These are phyloP conservation scores for Tubosaeta sp. DNA, from an alignment of 768 basidiomycete species.

Conservation along the genomic window DNA sequence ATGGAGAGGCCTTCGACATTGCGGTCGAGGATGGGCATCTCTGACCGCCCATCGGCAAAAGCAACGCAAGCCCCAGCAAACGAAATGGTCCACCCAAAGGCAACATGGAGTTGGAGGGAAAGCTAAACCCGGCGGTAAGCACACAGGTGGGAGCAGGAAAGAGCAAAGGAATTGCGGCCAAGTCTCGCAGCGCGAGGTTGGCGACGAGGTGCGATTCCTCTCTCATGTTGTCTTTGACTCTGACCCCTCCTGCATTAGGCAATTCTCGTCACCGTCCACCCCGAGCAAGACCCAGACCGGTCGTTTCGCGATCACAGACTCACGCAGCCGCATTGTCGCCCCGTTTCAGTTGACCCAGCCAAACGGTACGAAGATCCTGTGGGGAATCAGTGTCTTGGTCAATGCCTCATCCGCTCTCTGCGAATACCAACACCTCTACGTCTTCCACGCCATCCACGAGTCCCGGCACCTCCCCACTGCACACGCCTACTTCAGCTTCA, in stretches of 20 bases:
- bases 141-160: slow-evolving; percentile 49
- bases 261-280: slow-evolving; percentile 51
- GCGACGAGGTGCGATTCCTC: no score
- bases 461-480: not conserved
- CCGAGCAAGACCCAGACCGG: slow-evolving; percentile 57
- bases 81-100: slow-evolving; percentile 32
- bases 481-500: not conserved
- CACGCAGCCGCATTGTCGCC: slow-evolving; percentile 40
- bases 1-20: slow-evolving; percentile 71
- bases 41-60: slow-evolving; percentile 57
- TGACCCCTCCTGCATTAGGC: no score
- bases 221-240: no score
- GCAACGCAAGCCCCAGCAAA: slow-evolving; percentile 24
- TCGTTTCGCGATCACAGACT: slow-evolving; percentile 67
- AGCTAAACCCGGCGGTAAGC: slow-evolving; percentile 9
- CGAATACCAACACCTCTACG: not conserved
- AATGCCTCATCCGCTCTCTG: slow-evolving; percentile 33
- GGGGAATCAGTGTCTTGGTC: slow-evolving; percentile 60
- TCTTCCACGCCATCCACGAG: slow-evolving; percentile 4
- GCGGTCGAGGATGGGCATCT: slow-evolving; percentile 87
- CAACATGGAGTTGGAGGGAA: slow-evolving; percentile 35
- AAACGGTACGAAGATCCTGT: slow-evolving; percentile 46
- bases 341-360: slow-evolving; percentile 55
- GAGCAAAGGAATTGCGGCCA: slow-evolving; percentile 46
- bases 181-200: no score